Percentiles rank a stretch among this genome's conserved stretches.
These are phyloP conservation scores for Sophora flavescens DNA, from an alignment of 306 rosid species.

Conservation along the genomic window DNA sequence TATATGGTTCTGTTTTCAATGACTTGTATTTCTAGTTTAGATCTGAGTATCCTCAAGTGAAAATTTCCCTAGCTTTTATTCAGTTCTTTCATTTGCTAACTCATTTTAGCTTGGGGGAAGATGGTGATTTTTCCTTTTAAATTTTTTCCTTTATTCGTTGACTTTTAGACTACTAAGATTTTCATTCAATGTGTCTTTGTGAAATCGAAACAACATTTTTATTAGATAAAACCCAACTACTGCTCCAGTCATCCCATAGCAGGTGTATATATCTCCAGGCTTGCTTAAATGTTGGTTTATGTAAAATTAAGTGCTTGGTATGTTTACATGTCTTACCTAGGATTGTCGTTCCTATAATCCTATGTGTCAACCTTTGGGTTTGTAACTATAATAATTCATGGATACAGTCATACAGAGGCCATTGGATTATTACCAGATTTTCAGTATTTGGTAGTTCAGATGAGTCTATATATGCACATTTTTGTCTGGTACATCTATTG, in stretches of 20 bases:
- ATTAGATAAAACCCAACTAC: slow-evolving; percentile 22
- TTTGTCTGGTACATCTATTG: too few species aligned
- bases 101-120: slow-evolving; percentile 15
- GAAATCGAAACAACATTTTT: not conserved
- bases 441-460: too few species aligned
- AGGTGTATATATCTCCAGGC: slow-evolving; percentile 20
- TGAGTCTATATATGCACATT: too few species aligned
- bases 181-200: not conserved
- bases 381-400: too few species aligned
- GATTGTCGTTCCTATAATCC: not conserved
- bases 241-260: slow-evolving; percentile 17
- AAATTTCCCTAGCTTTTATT: not conserved
- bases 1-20: slow-evolving; percentile 10
- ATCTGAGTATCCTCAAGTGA: not conserved
- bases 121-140: not conserved
- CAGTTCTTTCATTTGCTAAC: slow-evolving; percentile 1
- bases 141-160: not conserved
- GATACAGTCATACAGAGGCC: too few species aligned
- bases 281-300: not conserved
- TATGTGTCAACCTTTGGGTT: not conserved
- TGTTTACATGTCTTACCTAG: not conserved
- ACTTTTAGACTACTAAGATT: slow-evolving; percentile 15
- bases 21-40: not conserved
- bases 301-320: slow-evolving; percentile 11
- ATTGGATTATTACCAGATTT: too few species aligned